Evolutionary conservation across 2,329 filamentous ascomycete genomes (phyloP), one percentile per base, ranked within the genome.

Genomic region (Aspergillus caelatus): DNA sequence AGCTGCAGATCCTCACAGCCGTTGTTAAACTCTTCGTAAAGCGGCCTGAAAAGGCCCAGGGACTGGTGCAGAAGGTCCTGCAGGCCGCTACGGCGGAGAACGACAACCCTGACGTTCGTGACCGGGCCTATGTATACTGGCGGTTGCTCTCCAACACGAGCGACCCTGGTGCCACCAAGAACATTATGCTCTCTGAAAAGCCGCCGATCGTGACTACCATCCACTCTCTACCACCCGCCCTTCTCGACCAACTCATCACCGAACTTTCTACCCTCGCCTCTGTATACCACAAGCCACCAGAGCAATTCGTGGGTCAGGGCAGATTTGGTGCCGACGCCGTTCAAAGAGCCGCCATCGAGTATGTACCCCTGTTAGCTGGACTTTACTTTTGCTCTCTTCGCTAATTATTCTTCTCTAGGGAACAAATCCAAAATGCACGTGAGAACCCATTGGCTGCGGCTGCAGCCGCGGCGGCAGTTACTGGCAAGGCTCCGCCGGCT

Each of bases 61-160:
- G 88, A 0, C 84, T 99, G 3, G 94, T 99, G 1, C 94, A 97
- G 74, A 97, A 96, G 77, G 94, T 99, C 19, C 85, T 99, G 28
- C 94, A 98, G 78, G 86, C 90, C 43, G 94, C 95, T 34, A 99
- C 95, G 9, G 91, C 91, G 48, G 94, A 98, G 73, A 97, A 94
- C 74, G 95, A 99, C 78, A 99, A 99, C 76, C 94, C 95, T 0
- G 95, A 99, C 80, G 96, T 98, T 71, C 90, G 95, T 70, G 95
- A 99, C 78, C 88, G 95, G 79, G 95, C 95, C 61, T 99, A 98
- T 75, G 93, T 98, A 46, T 99, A 99, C 83, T 99, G 95, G 95
- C 91, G 95, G 75, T 84, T 99, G 57, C 84, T 99, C 10, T 98
- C 95, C 26, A 82, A 81, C 66, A 82, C 80, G 2, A 95, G 92